Conservation (phyloP, 306 rosid species). For the Lablab purpureus region DNA sequence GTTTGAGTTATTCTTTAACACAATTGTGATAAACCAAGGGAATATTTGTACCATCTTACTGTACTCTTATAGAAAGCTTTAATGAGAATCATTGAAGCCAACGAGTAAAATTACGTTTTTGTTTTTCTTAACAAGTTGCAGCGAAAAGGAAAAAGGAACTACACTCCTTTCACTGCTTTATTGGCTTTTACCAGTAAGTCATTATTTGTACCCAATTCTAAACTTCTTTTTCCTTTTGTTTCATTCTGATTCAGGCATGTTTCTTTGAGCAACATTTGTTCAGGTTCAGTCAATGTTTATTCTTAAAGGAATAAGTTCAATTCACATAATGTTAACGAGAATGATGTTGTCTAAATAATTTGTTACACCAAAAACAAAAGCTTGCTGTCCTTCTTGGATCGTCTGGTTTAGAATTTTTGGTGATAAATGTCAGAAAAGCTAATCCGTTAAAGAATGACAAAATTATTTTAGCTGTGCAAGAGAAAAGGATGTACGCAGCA, state of each 20-base stretch:
- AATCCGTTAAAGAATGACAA: slow-evolving; percentile 29
- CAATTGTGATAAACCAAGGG: slow-evolving; percentile 19
- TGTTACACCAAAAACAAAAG: slow-evolving; percentile 16
- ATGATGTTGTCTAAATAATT: slow-evolving; percentile 1
- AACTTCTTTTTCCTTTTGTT: slow-evolving; percentile 1
- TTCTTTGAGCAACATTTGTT: slow-evolving; percentile 15
- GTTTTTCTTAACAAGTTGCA: slow-evolving; percentile 15
- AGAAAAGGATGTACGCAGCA: background rate
- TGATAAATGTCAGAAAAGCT: background rate
- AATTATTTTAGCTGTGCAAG: slow-evolving; percentile 20
- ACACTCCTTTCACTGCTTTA: slow-evolving; percentile 13
- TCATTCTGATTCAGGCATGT: slow-evolving; percentile 35
- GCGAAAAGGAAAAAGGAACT: slow-evolving; percentile 23
- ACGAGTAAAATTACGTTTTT: background rate
- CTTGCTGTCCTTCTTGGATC: background rate
- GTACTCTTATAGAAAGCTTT: slow-evolving; percentile 31
- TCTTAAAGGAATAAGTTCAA: background rate
- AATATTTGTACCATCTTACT: background rate
- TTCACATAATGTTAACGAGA: background rate
- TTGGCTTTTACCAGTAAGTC: slow-evolving; percentile 43
- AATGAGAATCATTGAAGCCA: slow-evolving; percentile 32
- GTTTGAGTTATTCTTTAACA: slow-evolving; percentile 12
- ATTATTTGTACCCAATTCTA: slow-evolving; percentile 34
- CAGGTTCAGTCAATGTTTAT: slow-evolving; percentile 37
- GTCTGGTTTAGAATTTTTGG: slow-evolving; percentile 10